Base-by-base conservation (phyloP, 371 early-diverging fungal genomes). In the Capillidium heterosporum region DNA sequence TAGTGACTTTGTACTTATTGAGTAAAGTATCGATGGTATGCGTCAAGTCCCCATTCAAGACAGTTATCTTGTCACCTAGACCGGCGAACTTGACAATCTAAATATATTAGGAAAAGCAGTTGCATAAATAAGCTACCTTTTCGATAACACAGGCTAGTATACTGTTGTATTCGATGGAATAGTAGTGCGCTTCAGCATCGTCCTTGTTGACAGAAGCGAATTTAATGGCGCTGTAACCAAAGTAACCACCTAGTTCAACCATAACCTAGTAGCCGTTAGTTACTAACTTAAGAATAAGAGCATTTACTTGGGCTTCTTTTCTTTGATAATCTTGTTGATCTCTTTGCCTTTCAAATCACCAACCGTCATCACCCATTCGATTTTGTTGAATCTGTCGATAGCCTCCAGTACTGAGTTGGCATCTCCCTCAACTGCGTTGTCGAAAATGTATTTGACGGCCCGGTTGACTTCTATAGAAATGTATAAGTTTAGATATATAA, bases 191-290 rank as follows among this genome's bases (percentile, higher is more conserved):
- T 4, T 26, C 56, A 21, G 5, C 19, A 26, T 19, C 27, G 21
- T 41, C 28, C 41, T 41, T 39, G 11, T 42, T 40, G 4, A 55
- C 10, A 23, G 29, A 7, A 13, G 21, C 56, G 17, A 55, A 42
- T 27, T n/a, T 42, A 19, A 55, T 49, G 3, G 65, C 61, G 42
- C 58, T 57, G 56, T 65, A 65, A 23, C 64, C 61, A n/a, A 39
- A 10, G 28, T 61, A 61, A 28, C 56, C 40, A 31, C 60, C 60
- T 13, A 63, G 23, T 49, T 63, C 59, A 21, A 58, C 43, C 15
- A 59, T 41, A 2, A 8, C 56, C 39, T 26, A 41, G 5, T 41
- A 55, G 27, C 21, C 40, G 11, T 49, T 15, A 17, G 23, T 44
- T 44, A 23, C 5, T 44, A 15, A 44, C 7, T 32, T 41, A 55